Percentiles rank a stretch among this genome's conserved stretches.
Conservation (phyloP, 768 basidiomycete species). For the Leucocoprinus sp. region DNA sequence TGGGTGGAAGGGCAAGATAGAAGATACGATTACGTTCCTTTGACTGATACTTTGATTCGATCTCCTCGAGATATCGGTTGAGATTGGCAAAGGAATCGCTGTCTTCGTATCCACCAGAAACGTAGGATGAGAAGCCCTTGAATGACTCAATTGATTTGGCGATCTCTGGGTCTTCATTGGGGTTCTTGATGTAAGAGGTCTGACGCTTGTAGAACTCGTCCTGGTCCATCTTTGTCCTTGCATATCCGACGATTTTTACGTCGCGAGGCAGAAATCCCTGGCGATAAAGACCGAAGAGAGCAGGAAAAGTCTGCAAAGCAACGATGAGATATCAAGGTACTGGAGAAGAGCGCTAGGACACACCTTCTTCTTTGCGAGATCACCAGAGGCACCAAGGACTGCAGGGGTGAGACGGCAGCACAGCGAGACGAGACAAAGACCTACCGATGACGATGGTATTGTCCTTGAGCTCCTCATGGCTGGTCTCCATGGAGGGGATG, state of each 20-base stretch:
- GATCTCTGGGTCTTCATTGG: constrained; percentile 51
- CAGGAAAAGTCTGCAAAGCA: constrained; percentile 79
- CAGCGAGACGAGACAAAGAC: not conserved
- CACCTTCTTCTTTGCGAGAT: constrained; percentile 98
- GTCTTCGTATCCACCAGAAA: constrained; percentile 87
- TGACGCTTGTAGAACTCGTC: constrained; percentile 80
- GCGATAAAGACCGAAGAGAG: constrained; percentile 83
- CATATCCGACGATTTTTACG: constrained; percentile 92
- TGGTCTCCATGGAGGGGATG: constrained; percentile 84
- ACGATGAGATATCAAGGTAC: constrained; percentile 8
- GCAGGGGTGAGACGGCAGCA: constrained; percentile 3
- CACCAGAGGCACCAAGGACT: constrained; percentile 96
- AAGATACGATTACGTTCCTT: constrained; percentile 78
- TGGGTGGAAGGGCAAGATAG: constrained; percentile 96
- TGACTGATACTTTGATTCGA: constrained; percentile 64
- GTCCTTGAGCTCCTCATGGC: constrained; percentile 65
- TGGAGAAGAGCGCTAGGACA: constrained; percentile 8
- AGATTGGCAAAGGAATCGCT: constrained; percentile 70
- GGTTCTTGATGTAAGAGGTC: constrained; percentile 79
- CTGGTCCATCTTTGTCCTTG: constrained; percentile 88
- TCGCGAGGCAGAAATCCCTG: constrained; percentile 74
- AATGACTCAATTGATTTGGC: constrained; percentile 70
- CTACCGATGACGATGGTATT: constrained; percentile 86
- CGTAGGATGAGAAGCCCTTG: constrained; percentile 71
- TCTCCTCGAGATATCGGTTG: constrained; percentile 63